phyloP scores from a whole-genome alignment of 257 asterid species.

The Penstemon eatonii region DNA sequence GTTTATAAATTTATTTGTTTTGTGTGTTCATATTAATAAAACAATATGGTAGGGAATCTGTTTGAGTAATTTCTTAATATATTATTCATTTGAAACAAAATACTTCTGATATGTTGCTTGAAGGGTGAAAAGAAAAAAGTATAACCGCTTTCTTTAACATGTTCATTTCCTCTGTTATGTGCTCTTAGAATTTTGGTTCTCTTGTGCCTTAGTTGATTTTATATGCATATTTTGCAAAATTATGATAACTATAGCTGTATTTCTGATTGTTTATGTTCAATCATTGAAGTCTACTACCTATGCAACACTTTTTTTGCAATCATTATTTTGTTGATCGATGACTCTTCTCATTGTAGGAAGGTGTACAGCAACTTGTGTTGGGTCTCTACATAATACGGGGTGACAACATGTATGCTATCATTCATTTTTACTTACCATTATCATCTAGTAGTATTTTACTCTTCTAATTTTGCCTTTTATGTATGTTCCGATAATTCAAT shows the following conservation, averaged over 20 bases:
- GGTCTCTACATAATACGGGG: slow-evolving; percentile 99
- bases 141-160: too few relatives aligned
- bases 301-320: not conserved
- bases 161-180: not conserved
- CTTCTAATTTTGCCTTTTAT: not conserved
- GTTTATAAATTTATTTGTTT: not conserved
- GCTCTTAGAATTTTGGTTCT: not conserved
- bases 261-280: not conserved
- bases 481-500: not conserved
- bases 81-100: too few relatives aligned
- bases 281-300: not conserved
- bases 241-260: not conserved
- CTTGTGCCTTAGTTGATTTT: not conserved
- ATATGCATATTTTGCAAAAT: not conserved
- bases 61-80: too few relatives aligned
- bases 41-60: not conserved
- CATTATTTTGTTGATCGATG: slow-evolving; percentile 6
- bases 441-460: not conserved
- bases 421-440: not conserved
- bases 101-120: not conserved
- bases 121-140: too few relatives aligned
- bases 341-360: slow-evolving; percentile 62
- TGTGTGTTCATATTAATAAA: not conserved
- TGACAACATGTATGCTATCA: slow-evolving; percentile 74
- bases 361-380: slow-evolving; percentile 94